Evolutionary conservation across 495 filamentous ascomycete species (phyloP), one percentile per base, ranked within the genome.

Genomic region (Extremus antarcticus): DNA sequence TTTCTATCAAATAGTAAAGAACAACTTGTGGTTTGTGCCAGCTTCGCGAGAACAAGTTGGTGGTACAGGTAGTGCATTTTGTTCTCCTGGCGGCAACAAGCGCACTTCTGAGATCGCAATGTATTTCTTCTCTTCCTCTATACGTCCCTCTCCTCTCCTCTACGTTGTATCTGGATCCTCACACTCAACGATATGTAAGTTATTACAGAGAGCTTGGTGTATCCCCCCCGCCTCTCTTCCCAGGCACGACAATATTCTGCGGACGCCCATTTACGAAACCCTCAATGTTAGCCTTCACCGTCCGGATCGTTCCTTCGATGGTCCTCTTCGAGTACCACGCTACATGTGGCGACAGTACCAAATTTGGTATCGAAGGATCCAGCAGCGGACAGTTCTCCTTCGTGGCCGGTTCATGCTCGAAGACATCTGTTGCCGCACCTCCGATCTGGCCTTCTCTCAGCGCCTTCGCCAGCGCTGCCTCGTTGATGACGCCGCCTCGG

Each of bases 401-500:
- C 15, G 65, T 64, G 47, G 76, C 76, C 16, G 79, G 79, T 64
- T 84, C 79, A 23, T 66, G 65, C 19, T 62, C 62, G 52, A 73
- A 79, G 0, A 81, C 78, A 68, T 84, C 80, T 7, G 71, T 73
- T 3, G 72, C 77, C 9, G 76, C 75, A 2, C 77, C 79, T 0
- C 66, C 70, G 19, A 82, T 78, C 53, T 61, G 60, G 2, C 67
- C 65, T 2, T 72, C 64, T 47, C 63, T 66, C 21, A 82, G 60
- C 17, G 78, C 79, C 20, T 66, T 56, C 1, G 75, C 63, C 0
- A 82, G 57, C 0, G 73, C 77, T 2, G 48, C 41, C 58, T 84
- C 79, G 50, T 81, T 71, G 4, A 83, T 74, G 52, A 82, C 76
- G 0, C 78, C 79, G 2, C 79, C 79, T 2, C 79, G 68, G 4